Evolutionary conservation across 1,284 basidiomycete genomes (phyloP).

Genomic region (Pseudozyma thailandica): DNA sequence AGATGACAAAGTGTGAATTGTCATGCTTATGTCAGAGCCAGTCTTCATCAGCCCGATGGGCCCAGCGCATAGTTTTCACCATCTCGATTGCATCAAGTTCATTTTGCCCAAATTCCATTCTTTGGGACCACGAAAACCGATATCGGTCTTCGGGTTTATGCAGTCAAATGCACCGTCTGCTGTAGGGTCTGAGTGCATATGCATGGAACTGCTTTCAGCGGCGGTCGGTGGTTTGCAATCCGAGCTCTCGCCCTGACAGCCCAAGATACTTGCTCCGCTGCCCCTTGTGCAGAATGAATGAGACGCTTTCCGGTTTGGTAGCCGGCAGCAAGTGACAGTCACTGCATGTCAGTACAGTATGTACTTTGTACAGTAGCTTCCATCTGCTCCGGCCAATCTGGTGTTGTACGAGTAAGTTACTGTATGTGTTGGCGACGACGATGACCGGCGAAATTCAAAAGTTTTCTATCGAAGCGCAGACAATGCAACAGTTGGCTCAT

Average conservation of each 20-base stretch:
- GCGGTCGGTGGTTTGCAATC: constrained; percentile 2
- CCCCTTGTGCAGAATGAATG: not conserved
- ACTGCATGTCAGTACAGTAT: too few species aligned
- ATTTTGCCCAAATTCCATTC: too few species aligned
- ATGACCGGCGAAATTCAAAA: too few species aligned
- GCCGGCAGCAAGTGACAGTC: constrained; percentile 6
- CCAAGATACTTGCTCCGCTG: not conserved
- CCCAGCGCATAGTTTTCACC: not conserved
- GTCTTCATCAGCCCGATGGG: not conserved
- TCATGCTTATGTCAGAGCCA: constrained; percentile 24
- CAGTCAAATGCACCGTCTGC: constrained; percentile 18
- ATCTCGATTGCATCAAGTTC: not conserved
- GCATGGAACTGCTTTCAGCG: constrained; percentile 12
- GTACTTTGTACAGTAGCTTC: too few species aligned
- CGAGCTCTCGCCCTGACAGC: too few species aligned
- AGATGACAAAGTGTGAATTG: constrained; percentile 8
- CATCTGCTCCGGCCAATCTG: too few species aligned
- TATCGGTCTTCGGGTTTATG: constrained; percentile 30
- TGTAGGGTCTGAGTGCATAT: constrained; percentile 22
- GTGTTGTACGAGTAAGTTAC: too few species aligned
- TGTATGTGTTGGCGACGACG: too few species aligned
- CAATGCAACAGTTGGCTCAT: too few species aligned
- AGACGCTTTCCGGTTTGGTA: constrained; percentile 18
- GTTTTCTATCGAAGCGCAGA: too few species aligned
- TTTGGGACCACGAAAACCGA: constrained; percentile 3